Evolutionary conservation across 352 stramenopile genomes (phyloP).

Genomic region (Phytophthora niederhauseri): DNA sequence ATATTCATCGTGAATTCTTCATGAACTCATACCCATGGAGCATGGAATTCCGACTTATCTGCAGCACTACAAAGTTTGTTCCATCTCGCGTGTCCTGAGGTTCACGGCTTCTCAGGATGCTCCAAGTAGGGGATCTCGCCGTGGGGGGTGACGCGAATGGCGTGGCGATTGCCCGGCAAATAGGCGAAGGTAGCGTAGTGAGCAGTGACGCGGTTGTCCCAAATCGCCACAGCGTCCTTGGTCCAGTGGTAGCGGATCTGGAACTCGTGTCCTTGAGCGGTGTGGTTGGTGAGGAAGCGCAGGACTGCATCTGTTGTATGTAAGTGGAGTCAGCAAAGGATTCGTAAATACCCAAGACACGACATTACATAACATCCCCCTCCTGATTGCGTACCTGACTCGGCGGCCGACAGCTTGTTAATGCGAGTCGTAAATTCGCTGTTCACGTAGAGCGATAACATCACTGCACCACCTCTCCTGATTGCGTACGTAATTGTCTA

Average conservation of each 20-base stretch:
- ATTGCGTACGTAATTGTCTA: no score
- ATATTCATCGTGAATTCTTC: no score
- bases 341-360: background rate
- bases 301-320: background rate
- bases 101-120: background rate
- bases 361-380: no score
- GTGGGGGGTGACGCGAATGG: background rate
- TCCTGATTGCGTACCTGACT: no score
- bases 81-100: background rate
- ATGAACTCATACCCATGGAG: no score
- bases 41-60: background rate
- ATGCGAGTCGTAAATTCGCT: no score
- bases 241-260: background rate
- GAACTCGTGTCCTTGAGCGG: background rate
- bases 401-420: no score
- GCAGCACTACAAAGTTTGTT: background rate
- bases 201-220: background rate
- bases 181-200: conserved; percentile 1
- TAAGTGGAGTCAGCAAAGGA: background rate
- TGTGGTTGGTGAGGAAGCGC: background rate
- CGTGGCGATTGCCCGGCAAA: background rate
- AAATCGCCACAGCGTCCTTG: conserved; percentile 1
- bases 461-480: no score
- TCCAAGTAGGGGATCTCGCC: background rate
- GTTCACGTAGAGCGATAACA: no score